phyloP scores from a whole-genome alignment of 495 filamentous ascomycete species.

The Chaetomium cochliodes region DNA sequence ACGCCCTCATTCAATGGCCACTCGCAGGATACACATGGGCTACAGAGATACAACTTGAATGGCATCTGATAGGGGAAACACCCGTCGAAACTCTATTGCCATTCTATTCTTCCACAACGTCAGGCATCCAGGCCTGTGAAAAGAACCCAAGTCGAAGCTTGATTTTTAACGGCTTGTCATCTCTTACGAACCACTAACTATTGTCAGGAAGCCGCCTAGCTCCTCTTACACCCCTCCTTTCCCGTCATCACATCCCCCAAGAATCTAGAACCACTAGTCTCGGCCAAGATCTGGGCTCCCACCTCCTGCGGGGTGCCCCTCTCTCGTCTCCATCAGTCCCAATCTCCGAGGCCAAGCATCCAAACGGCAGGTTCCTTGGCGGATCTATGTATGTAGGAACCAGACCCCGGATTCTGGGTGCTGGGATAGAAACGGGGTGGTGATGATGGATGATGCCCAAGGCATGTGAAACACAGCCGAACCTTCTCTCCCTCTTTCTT shows the following conservation, averaged over 20 bases:
- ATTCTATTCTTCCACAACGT: too few species aligned
- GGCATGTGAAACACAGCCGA: too few species aligned
- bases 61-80: too few species aligned
- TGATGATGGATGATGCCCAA: not conserved
- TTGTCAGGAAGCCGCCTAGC: not conserved
- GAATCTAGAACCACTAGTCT: constrained; percentile 6
- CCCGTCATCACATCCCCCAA: not conserved
- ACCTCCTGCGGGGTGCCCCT: not conserved
- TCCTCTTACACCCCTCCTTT: not conserved
- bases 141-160: too few species aligned
- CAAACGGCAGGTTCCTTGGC: not conserved
- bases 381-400: not conserved
- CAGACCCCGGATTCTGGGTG: constrained; percentile 7
- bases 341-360: not conserved
- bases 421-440: not conserved
- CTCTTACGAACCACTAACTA: too few species aligned
- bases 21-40: too few species aligned
- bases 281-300: not conserved
- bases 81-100: too few species aligned
- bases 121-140: too few species aligned
- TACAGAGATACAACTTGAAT: too few species aligned
- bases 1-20: too few species aligned
- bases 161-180: not conserved
- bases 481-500: too few species aligned
- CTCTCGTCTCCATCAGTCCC: constrained; percentile 3